Evolutionary conservation across 2,329 filamentous ascomycete genomes (phyloP).

Genomic region (Diaporthe destruens): DNA sequence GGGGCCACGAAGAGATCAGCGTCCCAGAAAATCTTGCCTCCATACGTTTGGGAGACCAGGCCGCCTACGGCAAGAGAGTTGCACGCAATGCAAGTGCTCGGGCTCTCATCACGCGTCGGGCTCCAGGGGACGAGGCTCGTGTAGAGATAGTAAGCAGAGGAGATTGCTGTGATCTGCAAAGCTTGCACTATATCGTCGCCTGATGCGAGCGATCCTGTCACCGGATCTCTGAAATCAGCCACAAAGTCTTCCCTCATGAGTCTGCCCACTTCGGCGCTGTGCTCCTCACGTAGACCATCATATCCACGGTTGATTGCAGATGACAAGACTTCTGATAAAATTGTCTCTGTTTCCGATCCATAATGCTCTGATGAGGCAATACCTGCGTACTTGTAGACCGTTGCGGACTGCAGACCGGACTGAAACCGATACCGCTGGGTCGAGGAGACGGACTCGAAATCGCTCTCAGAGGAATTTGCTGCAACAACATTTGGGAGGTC

Average conservation of each 20-base stretch:
- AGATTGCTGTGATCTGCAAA: slow-evolving; percentile 39
- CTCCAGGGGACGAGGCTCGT: slow-evolving; percentile 36
- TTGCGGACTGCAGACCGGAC: slow-evolving; percentile 29
- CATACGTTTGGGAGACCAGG: slow-evolving; percentile 48
- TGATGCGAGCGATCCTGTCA: slow-evolving; percentile 32
- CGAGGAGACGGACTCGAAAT: neutral
- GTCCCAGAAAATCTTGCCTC: slow-evolving; percentile 50
- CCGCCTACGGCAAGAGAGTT: slow-evolving; percentile 47
- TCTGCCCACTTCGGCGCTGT: slow-evolving; percentile 28
- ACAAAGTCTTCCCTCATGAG: slow-evolving; percentile 39
- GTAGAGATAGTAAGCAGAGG: slow-evolving; percentile 40
- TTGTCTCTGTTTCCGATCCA: slow-evolving; percentile 28
- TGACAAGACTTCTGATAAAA: slow-evolving; percentile 14
- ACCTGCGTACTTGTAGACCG: slow-evolving; percentile 37
- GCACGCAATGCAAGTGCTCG: slow-evolving; percentile 39
- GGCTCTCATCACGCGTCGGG: slow-evolving; percentile 30
- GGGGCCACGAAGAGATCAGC: slow-evolving; percentile 49
- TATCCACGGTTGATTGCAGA: slow-evolving; percentile 33
- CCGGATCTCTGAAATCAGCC: slow-evolving; percentile 39
- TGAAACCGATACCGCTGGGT: slow-evolving; percentile 29
- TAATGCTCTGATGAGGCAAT: slow-evolving; percentile 40
- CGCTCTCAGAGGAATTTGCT: slow-evolving; percentile 2
- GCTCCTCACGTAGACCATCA: slow-evolving; percentile 12
- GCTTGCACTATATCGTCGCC: slow-evolving; percentile 30
- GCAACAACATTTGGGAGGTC: neutral